Evolutionary conservation across 1,284 basidiomycete genomes (phyloP).

Genomic region (Cryptococcus sp.): DNA sequence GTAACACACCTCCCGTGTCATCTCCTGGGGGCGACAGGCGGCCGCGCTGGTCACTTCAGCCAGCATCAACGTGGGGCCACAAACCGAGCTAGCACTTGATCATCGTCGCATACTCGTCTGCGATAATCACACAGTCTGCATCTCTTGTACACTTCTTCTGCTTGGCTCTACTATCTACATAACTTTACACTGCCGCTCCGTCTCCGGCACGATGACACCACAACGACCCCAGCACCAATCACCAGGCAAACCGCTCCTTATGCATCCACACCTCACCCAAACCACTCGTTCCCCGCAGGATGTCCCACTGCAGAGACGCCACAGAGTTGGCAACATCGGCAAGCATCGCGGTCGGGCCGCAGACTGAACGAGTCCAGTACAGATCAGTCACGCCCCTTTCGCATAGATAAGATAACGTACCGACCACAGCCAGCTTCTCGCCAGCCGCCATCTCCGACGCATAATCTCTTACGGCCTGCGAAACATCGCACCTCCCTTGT

Average conservation of each 20-base stretch:
- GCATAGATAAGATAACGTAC: not conserved
- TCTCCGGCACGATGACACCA: too few species aligned
- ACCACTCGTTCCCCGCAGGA: not conserved
- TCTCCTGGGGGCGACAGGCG: not conserved
- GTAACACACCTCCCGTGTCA: not conserved
- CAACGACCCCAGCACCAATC: not conserved
- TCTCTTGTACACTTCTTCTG: too few species aligned
- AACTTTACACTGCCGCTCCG: too few species aligned
- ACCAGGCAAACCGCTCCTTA: slow-evolving; percentile 6
- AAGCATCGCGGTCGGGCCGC: slow-evolving; percentile 4
- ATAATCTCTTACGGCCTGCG: not conserved
- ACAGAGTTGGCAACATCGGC: not conserved
- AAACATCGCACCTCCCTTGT: not conserved
- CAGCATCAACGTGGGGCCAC: slow-evolving; percentile 5
- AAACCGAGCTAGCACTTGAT: not conserved
- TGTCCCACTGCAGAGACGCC: not conserved
- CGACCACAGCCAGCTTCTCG: not conserved
- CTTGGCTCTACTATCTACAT: too few species aligned
- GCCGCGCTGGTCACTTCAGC: not conserved
- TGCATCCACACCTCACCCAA: slow-evolving; percentile 8
- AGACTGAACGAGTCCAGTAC: not conserved
- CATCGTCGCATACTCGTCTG: too few species aligned
- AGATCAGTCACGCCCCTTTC: not conserved
- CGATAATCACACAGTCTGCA: too few species aligned
- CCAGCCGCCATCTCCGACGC: not conserved